Percentiles rank a stretch among this genome's conserved stretches.
Conservation (phyloP, 2,329 filamentous ascomycete genomes). For the Verticillium isaacii region DNA sequence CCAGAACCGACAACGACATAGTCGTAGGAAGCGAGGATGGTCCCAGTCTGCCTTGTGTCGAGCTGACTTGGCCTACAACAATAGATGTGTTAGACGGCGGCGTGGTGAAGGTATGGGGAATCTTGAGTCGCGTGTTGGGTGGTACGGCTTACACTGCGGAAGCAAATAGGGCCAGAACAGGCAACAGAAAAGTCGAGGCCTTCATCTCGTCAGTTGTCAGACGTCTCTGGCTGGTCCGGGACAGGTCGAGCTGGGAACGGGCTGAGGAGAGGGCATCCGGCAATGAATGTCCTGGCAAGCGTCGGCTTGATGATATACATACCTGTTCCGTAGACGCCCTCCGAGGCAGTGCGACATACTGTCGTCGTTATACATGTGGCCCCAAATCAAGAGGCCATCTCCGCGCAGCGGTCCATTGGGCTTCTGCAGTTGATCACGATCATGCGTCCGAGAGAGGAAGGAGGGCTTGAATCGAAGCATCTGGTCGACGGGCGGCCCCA, state of each 20-base stretch:
- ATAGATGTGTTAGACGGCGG: not conserved
- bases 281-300: not conserved
- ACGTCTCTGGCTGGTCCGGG: not conserved
- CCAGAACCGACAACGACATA: conserved; percentile 58
- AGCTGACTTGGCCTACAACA: not conserved
- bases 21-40: conserved; percentile 33
- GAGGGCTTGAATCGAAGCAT: not conserved
- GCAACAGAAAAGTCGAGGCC: not conserved
- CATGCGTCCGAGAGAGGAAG: not conserved
- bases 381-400: not conserved
- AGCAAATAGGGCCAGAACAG: not conserved
- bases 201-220: not conserved
- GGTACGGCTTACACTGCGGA: not conserved
- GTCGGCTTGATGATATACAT: not conserved
- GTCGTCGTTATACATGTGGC: not conserved
- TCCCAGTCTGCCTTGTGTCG: not conserved
- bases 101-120: not conserved
- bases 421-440: not conserved
- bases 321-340: not conserved
- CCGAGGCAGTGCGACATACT: no score
- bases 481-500: not conserved
- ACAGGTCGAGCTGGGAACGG: not conserved
- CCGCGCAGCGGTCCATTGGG: not conserved
- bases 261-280: not conserved
- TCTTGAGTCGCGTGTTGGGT: not conserved